phyloP scores from a whole-genome alignment of 345 rosid genomes.

The Microcos paniculata region DNA sequence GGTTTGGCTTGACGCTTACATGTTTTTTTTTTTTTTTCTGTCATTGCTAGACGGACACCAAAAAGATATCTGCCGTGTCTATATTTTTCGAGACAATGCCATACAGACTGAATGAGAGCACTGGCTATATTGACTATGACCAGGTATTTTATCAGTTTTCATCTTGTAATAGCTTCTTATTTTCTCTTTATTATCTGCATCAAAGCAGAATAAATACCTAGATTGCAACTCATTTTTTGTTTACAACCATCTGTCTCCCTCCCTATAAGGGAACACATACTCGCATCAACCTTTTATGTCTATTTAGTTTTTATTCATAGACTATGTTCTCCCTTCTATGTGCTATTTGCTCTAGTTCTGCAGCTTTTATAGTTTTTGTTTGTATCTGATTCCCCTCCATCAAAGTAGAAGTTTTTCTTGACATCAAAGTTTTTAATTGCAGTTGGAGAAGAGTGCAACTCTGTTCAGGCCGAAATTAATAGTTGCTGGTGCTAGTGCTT shows the following conservation, averaged over 20 bases:
- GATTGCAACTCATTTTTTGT: neutral
- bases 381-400: neutral
- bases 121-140: constrained; percentile 94
- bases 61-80: constrained; percentile 97
- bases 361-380: neutral
- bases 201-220: neutral
- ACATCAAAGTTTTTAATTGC: constrained; percentile 25
- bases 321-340: neutral
- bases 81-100: constrained; percentile 99
- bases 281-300: neutral
- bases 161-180: neutral
- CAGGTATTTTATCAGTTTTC: constrained; percentile 52
- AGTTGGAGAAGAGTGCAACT: constrained; percentile 95
- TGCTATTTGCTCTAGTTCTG: neutral
- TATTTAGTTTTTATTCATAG: neutral
- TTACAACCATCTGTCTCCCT: neutral
- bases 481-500: constrained; percentile 98
- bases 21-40: constrained; percentile 17
- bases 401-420: neutral
- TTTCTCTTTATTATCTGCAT: neutral
- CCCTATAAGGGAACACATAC: neutral
- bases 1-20: constrained; percentile 4
- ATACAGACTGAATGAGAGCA: constrained; percentile 88
- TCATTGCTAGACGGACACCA: constrained; percentile 87
- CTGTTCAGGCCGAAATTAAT: constrained; percentile 95